Conservation (phyloP, 495 filamentous ascomycete species). For the Aspergillus sparsus region DNA sequence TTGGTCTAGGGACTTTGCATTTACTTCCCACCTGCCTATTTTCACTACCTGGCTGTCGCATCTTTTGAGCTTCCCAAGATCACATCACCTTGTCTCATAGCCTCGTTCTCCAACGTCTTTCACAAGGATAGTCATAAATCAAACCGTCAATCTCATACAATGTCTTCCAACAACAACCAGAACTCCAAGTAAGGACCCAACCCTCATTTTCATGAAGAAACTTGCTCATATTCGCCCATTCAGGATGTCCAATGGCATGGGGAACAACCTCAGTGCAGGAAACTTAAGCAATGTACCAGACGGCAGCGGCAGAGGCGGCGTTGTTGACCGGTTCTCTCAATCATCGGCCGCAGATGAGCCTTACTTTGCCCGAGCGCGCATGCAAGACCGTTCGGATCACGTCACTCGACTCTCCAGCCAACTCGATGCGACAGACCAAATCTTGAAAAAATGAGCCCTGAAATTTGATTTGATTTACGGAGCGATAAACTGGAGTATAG, state of each 20-base stretch:
- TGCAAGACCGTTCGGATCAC: constrained; percentile 38
- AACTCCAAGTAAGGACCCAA: constrained; percentile 21
- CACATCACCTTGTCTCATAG: neutral
- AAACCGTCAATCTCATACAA: constrained; percentile 2
- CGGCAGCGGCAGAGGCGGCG: constrained; percentile 25
- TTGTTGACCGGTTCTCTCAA: constrained; percentile 37
- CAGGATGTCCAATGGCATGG: constrained; percentile 25
- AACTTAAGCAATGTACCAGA: constrained; percentile 38
- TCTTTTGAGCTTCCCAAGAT: no score
- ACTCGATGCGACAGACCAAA: constrained; percentile 37
- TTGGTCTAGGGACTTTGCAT: neutral
- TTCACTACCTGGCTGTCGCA: neutral
- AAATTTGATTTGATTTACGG: neutral
- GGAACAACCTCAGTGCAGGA: constrained; percentile 30
- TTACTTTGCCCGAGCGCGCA: constrained; percentile 41
- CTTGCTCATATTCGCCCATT: constrained; percentile 10
- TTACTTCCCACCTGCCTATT: neutral
- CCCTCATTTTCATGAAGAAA: neutral
- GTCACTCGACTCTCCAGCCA: constrained; percentile 37
- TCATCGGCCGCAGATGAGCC: constrained; percentile 39
- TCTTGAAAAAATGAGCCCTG: constrained; percentile 31
- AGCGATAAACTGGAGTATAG: neutral
- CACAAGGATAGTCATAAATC: no score
- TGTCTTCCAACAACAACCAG: constrained; percentile 26
- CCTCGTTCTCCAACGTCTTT: no score